Conservation (phyloP, 164 flowering plant genomes). For the Macadamia tetraphylla region DNA sequence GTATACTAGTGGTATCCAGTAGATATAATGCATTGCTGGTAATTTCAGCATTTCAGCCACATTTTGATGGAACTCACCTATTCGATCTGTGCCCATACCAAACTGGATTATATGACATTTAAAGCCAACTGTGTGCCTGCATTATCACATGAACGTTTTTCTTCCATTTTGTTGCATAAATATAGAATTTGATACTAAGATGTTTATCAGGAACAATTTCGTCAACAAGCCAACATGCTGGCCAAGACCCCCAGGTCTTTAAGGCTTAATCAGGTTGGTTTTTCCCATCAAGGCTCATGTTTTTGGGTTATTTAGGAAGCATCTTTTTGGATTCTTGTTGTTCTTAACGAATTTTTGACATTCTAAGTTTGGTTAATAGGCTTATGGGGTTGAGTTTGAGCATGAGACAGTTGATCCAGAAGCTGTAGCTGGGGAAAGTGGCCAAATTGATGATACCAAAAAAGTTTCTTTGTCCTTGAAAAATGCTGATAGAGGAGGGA, state of each 20-base stretch:
- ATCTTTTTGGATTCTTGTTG: not conserved
- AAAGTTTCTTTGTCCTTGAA: constrained; percentile 12
- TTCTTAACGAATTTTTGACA: not conserved
- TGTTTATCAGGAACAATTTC: constrained; percentile 24
- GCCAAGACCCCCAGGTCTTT: constrained; percentile 19
- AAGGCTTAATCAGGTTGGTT: constrained; percentile 24
- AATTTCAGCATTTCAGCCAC: too few species aligned
- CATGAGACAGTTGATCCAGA: constrained; percentile 15
- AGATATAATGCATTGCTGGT: too few species aligned
- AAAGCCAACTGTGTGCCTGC: too few species aligned
- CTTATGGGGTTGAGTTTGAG: constrained; percentile 14
- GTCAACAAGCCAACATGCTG: constrained; percentile 23
- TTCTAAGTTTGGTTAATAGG: constrained; percentile 14
- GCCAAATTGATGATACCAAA: constrained; percentile 12
- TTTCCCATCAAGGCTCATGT: not conserved
- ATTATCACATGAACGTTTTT: not conserved
- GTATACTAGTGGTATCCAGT: too few species aligned
- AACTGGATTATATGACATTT: too few species aligned
- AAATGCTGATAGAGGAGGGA: constrained; percentile 14
- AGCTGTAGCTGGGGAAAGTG: constrained; percentile 12
- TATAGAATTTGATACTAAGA: not conserved
- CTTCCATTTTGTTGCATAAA: not conserved
- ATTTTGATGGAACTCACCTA: too few species aligned
- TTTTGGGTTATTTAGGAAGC: not conserved
- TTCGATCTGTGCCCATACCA: too few species aligned